Evolutionary conservation across 2,329 filamentous ascomycete species (phyloP).

Genomic region (Mycogone perniciosa): DNA sequence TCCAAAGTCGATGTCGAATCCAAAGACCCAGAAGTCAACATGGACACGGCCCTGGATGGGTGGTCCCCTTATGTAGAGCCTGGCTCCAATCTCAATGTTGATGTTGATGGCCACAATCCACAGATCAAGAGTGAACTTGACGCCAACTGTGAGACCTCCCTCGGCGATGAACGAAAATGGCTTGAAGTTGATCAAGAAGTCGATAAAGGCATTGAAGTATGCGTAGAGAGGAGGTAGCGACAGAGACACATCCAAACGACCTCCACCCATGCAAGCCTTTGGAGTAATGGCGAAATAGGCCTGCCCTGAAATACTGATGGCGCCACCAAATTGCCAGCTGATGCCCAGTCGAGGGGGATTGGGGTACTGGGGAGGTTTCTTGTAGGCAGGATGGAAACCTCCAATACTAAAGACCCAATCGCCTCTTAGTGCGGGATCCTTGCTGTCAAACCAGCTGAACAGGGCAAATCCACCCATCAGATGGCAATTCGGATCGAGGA

Average conservation of each 20-base stretch:
- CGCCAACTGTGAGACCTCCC: constrained; percentile 20
- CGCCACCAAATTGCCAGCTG: constrained; percentile 18
- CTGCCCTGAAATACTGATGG: constrained; percentile 25
- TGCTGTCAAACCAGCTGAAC: constrained; percentile 11
- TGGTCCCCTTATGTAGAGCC: constrained; percentile 13
- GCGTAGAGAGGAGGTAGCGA: not conserved
- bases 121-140: constrained; percentile 14
- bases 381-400: constrained; percentile 29
- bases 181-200: constrained; percentile 23
- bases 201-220: not conserved
- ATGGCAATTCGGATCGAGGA: constrained; percentile 29
- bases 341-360: constrained; percentile 25
- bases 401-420: constrained; percentile 35
- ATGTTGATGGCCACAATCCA: constrained; percentile 15
- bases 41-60: constrained; percentile 14
- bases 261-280: constrained; percentile 30
- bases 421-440: constrained; percentile 14
- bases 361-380: constrained; percentile 25
- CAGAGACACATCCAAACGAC: constrained; percentile 14
- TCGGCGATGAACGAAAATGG: constrained; percentile 26
- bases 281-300: constrained; percentile 36
- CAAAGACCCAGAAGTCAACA: constrained; percentile 18
- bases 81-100: constrained; percentile 14
- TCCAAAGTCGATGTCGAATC: constrained; percentile 15
- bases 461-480: constrained; percentile 32